phyloP scores from a whole-genome alignment of 2,329 filamentous ascomycete genomes.

The Geosmithia morbida region DNA sequence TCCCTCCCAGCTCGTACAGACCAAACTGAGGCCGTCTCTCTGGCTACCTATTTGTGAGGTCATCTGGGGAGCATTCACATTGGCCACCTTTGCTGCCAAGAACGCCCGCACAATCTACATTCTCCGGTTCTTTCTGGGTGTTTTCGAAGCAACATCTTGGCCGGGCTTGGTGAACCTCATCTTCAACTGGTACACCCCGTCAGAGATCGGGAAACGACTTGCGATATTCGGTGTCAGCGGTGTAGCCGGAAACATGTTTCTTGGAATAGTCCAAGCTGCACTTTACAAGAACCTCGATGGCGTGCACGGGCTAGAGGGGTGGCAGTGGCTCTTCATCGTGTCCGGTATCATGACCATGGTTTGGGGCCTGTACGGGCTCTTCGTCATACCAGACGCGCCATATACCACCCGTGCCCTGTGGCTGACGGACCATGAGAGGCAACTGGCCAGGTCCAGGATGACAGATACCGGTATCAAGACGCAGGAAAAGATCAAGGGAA shows the following conservation, averaged over 20 bases:
- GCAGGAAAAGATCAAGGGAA: conserved; percentile 10
- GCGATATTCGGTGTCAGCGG: conserved; percentile 28
- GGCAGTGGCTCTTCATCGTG: conserved; percentile 32
- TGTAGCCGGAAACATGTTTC: conserved; percentile 27
- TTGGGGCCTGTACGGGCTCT: conserved; percentile 10
- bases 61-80: conserved; percentile 13
- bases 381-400: conserved; percentile 20
- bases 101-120: conserved; percentile 20
- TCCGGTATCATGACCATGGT: conserved; percentile 13
- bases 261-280: conserved; percentile 27
- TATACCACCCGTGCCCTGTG: conserved; percentile 14
- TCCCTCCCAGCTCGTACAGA: conserved; percentile 22
- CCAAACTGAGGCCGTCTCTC: conserved; percentile 21
- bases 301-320: conserved; percentile 22
- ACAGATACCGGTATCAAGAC: conserved; percentile 12
- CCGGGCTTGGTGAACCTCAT: conserved; percentile 22
- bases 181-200: conserved; percentile 27
- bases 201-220: conserved; percentile 23
- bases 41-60: conserved; percentile 23
- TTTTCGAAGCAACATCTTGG: conserved; percentile 21
- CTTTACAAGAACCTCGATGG: conserved; percentile 26
- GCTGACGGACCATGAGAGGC: conserved; percentile 12
- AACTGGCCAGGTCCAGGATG: conserved; percentile 12
- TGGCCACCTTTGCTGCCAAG: conserved; percentile 15
- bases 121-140: conserved; percentile 28